Evolutionary conservation across 495 filamentous ascomycete species (phyloP).

Genomic region (Hyaloscypha hepaticicola): DNA sequence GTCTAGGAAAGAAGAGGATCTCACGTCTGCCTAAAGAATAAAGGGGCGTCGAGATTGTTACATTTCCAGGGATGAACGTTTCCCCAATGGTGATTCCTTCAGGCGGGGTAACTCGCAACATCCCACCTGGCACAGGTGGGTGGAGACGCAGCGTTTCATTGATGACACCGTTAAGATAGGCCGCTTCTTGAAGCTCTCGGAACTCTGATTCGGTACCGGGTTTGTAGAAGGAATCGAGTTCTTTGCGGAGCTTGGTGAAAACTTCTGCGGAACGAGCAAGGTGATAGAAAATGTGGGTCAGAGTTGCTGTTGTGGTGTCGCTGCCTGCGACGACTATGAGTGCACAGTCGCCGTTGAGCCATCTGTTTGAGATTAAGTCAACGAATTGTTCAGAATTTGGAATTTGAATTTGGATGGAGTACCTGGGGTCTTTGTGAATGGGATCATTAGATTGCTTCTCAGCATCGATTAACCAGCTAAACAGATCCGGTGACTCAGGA

Average conservation of each 20-base stretch:
- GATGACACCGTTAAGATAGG: slow-evolving; percentile 48
- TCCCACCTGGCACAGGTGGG: slow-evolving; percentile 39
- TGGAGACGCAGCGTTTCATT: slow-evolving; percentile 53
- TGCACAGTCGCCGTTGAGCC: background rate
- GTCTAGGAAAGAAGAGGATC: background rate
- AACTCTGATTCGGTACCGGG: slow-evolving; percentile 11
- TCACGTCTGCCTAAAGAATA: slow-evolving; percentile 10
- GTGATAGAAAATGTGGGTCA: background rate
- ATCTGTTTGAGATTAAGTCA: background rate
- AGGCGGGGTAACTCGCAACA: slow-evolving; percentile 41
- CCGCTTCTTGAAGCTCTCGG: slow-evolving; percentile 13
- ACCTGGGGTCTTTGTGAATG: background rate
- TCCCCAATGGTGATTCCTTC: slow-evolving; percentile 49
- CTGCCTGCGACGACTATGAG: slow-evolving; percentile 1
- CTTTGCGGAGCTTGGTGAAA: background rate
- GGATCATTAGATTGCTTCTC: background rate
- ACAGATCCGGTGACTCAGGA: background rate
- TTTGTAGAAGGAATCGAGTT: background rate
- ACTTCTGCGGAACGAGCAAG: background rate
- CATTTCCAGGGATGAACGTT: slow-evolving; percentile 47
- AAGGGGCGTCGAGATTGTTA: slow-evolving; percentile 33
- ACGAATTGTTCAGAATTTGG: too few species aligned
- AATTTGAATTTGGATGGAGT: background rate
- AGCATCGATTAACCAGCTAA: background rate
- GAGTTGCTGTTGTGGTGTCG: slow-evolving; percentile 12